Evolutionary conservation across 495 filamentous ascomycete genomes (phyloP).

Genomic region (Melanomma pulvis-pyrius): DNA sequence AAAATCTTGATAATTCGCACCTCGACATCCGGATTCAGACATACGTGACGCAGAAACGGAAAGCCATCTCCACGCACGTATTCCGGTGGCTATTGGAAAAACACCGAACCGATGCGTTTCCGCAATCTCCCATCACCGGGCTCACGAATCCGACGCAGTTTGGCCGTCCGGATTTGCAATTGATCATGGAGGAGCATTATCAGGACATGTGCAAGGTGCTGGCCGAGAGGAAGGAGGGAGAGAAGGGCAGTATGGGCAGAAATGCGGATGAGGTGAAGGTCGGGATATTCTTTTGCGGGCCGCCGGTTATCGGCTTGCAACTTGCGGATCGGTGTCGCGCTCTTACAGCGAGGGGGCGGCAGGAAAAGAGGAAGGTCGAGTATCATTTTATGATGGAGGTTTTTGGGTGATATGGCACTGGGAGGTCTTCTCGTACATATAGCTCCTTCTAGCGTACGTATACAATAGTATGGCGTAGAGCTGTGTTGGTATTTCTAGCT

Average conservation of each 20-base stretch:
- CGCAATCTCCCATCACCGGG: slow-evolving; percentile 46
- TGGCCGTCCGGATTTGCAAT: slow-evolving; percentile 33
- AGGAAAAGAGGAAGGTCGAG: slow-evolving; percentile 77
- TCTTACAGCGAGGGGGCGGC: slow-evolving; percentile 59
- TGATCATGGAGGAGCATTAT: slow-evolving; percentile 36
- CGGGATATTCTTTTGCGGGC: slow-evolving; percentile 37
- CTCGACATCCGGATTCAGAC: slow-evolving; percentile 48
- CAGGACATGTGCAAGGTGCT: slow-evolving; percentile 29
- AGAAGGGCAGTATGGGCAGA: too few species aligned
- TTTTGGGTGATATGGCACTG: too few species aligned
- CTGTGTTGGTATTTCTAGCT: too few species aligned
- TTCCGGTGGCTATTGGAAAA: slow-evolving; percentile 47
- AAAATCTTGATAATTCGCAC: slow-evolving; percentile 10
- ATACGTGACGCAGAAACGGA: slow-evolving; percentile 47
- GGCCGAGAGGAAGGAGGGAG: slow-evolving; percentile 1
- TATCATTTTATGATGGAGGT: slow-evolving; percentile 44
- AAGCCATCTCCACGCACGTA: slow-evolving; percentile 45
- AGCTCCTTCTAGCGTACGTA: too few species aligned
- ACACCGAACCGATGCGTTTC: slow-evolving; percentile 44
- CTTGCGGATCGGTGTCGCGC: slow-evolving; percentile 35
- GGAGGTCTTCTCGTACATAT: too few species aligned
- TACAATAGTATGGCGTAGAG: too few species aligned
- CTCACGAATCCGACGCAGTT: slow-evolving; percentile 48
- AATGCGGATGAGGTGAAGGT: slow-evolving; percentile 29
- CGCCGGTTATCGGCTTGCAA: slow-evolving; percentile 33